Evolutionary conservation across 345 rosid species (phyloP), one percentile per base, ranked within the genome.

Genomic region (Citropsis articulata): DNA sequence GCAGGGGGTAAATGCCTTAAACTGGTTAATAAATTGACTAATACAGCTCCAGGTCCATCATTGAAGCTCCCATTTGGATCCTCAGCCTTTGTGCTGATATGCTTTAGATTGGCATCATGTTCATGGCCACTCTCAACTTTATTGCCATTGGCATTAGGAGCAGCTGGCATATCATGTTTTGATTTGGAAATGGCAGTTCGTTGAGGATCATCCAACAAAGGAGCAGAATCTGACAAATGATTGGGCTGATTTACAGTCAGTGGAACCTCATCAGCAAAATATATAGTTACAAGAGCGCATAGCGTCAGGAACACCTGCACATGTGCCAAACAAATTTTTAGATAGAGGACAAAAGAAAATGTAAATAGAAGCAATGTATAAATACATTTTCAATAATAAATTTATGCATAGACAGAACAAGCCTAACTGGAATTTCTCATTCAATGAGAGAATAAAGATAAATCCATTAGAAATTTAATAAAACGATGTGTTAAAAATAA

Each of bases 1-100:
- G 92, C 91, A 64, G 95, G 97, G 16, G 98, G 95, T 69, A 94
- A 87, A 85, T 92, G 95, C 89, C 99, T 89, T 83, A 96, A 88
- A 89, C 98, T 96, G 72, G 97, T 96, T 88, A 96, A 83, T 71
- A 94, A 85, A 84, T 96, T 94, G 75, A 96, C 98, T 72, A 96
- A 33, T 66, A 94, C 95, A 74, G 97, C 97, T 80, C 95, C 97
- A 77, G 98, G 98, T 53, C 98, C 91, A 84, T 94, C 97, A 80
- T 53, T 76, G 42, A 87, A 81, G 85, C 71, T 84, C 63, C 84
- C 93, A 84, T 85, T 84, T 76, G 84, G 83, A 81, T 83, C 90
- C 68, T 62, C 83, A 48, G 61, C 78, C 18, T 79, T 84, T 72
- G 88, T 81, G 69, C 86, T 81, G 45, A 71, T 60, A 85, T 75